Conservation (phyloP, 352 stramenopile species). For the Phytophthora quininea region DNA sequence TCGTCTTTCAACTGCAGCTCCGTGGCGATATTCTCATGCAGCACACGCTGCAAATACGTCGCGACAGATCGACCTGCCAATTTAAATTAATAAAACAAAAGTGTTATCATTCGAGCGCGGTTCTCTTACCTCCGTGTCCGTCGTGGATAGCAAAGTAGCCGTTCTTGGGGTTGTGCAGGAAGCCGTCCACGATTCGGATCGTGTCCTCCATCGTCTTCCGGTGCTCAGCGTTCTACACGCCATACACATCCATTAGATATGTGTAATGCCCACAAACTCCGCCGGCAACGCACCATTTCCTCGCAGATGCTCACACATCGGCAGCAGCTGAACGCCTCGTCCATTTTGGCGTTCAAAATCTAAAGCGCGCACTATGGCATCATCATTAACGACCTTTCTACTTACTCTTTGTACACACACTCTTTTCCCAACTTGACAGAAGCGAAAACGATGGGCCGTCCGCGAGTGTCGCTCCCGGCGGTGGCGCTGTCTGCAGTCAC, state of each 20-base stretch:
- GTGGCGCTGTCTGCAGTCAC: constrained; percentile 77
- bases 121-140: constrained; percentile 65
- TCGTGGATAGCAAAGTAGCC: constrained; percentile 86
- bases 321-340: constrained; percentile 57
- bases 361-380: constrained; percentile 5
- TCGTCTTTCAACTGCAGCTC: constrained; percentile 46
- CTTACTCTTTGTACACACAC: not conserved
- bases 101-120: not conserved
- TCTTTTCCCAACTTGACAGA: not conserved
- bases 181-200: constrained; percentile 74
- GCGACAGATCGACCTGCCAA: constrained; percentile 68
- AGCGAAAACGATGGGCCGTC: constrained; percentile 30
- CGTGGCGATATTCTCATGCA: constrained; percentile 67
- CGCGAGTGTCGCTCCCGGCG: constrained; percentile 55
- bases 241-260: not conserved
- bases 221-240: constrained; percentile 64
- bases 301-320: constrained; percentile 73
- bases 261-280: not conserved
- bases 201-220: constrained; percentile 88
- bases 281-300: constrained; percentile 60
- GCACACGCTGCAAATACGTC: constrained; percentile 62
- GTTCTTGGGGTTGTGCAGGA: constrained; percentile 52
- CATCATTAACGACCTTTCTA: not conserved
- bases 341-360: constrained; percentile 14
- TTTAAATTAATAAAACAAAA: not conserved